Base-by-base conservation (phyloP, 192 early-diverging fungal genomes). In the Phlyctochytrium planicorne region DNA sequence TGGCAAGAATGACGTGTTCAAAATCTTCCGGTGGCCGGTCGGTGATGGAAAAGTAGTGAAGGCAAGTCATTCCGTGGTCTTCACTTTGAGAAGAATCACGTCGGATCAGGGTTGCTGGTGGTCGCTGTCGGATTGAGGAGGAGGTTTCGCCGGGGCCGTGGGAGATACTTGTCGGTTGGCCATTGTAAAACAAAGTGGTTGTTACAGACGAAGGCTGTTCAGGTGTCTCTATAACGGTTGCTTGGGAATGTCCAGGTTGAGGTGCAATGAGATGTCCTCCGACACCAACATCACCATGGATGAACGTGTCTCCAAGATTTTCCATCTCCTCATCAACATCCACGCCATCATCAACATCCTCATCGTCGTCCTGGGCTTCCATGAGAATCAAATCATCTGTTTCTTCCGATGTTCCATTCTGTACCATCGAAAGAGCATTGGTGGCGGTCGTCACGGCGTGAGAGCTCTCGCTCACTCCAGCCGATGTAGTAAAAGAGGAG, bases 41-140 rank as follows among this genome's bases (percentile, higher is more conserved):
- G 57, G 25, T 20, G 12, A 20, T 34, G 6, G 2, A 59, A 24
- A 72, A 72, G 32, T 61, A 72, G 47, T 72, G 70, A 12, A 72
- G 56, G 36, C 64, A 65, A 34, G 53, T 72, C 70, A 72, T 72
- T 24, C 61, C 64, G 24, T 72, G 63, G 47, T 72, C 70, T 32
- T 72, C 63, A 27, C 64, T 52, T 37, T 72, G 70, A 24, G 53
- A 55, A 12, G 70, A 72, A 62, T 72, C 70, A 32, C 59, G 56
- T 24, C 70, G 53, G 0, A 72, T 23, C 3, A 72, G 59, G 20
- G 17, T 35, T 20, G 32, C 34, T 17, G 37, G 34, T 1, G 27
- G 61, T n/a, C 34, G 61, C n/a, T n/a, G n/a, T n/a, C n/a, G n/a
- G n/a, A n/a, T n/a, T n/a, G n/a, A n/a, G n/a, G n/a, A n/a, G n/a